Evolutionary conservation across 2,329 filamentous ascomycete species (phyloP).

Genomic region (Tolypocladium sp.): DNA sequence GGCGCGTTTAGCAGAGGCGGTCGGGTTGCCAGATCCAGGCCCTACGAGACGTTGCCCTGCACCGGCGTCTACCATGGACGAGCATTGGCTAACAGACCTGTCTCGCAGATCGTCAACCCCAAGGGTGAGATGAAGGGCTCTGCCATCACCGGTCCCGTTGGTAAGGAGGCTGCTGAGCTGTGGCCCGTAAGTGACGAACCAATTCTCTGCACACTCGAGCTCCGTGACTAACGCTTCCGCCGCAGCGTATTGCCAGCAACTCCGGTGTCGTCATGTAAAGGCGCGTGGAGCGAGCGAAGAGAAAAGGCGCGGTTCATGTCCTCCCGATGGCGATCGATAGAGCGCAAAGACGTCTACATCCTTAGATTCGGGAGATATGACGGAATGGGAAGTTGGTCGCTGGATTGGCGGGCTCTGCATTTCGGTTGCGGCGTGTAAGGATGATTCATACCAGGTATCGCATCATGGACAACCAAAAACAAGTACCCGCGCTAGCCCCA

Average conservation of each 20-base stretch:
- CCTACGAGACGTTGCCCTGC: neutral
- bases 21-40: neutral
- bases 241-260: constrained; percentile 97
- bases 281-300: constrained; percentile 18
- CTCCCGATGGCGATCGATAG: constrained; percentile 22
- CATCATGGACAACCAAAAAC: constrained; percentile 33
- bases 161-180: constrained; percentile 99
- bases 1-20: too few species aligned
- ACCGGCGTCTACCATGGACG: neutral
- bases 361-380: neutral
- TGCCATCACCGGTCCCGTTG: constrained; percentile 96
- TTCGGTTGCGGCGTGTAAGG: constrained; percentile 44
- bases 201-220: neutral
- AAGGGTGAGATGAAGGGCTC: constrained; percentile 99
- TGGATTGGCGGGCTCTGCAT: constrained; percentile 41
- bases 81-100: constrained; percentile 22
- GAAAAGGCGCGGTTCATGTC: constrained; percentile 21
- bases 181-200: constrained; percentile 69
- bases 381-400: constrained; percentile 21
- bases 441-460: constrained; percentile 43
- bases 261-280: constrained; percentile 99
- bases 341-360: constrained; percentile 12
- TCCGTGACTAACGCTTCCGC: constrained; percentile 19
- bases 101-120: constrained; percentile 87
- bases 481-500: neutral